Conservation (phyloP, 148 eudicot genomes). For the Rhododendron ovatum region DNA sequence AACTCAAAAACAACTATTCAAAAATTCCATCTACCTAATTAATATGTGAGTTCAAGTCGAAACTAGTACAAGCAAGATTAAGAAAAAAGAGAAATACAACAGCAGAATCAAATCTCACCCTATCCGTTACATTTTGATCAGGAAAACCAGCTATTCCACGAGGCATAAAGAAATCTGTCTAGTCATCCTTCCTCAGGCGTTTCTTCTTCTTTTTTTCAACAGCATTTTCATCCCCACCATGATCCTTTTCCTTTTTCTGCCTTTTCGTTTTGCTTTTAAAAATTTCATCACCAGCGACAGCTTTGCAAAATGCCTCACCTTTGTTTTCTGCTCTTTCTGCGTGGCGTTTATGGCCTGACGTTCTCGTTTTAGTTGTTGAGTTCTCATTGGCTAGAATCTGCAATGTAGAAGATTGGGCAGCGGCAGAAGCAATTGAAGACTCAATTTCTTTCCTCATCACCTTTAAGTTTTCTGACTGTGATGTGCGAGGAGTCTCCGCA, state of each 20-base stretch:
- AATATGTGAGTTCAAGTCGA: neutral
- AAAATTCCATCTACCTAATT: neutral
- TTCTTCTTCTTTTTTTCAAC: constrained; percentile 20
- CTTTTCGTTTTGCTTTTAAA: constrained; percentile 24
- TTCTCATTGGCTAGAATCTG: constrained; percentile 34
- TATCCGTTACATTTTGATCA: constrained; percentile 1
- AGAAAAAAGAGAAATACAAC: neutral
- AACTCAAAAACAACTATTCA: neutral
- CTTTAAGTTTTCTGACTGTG: constrained; percentile 50
- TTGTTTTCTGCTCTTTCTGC: constrained; percentile 12
- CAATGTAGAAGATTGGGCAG: constrained; percentile 16
- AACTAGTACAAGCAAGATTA: neutral
- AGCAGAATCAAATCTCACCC: constrained; percentile 15
- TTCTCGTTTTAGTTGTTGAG: constrained; percentile 20
- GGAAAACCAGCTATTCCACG: neutral
- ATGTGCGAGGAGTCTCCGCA: constrained; percentile 30
- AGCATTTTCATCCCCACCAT: constrained; percentile 11
- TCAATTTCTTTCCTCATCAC: constrained; percentile 83
- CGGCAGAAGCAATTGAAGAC: constrained; percentile 32
- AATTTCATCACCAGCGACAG: constrained; percentile 17
- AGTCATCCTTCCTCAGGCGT: constrained; percentile 18
- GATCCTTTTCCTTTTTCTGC: constrained; percentile 31
- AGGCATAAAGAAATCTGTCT: constrained; percentile 15
- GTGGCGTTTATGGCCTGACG: constrained; percentile 25
- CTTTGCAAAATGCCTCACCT: constrained; percentile 12